Base-by-base conservation (phyloP, 108 stramenopile species). In the Asterionellopsis glacialis region DNA sequence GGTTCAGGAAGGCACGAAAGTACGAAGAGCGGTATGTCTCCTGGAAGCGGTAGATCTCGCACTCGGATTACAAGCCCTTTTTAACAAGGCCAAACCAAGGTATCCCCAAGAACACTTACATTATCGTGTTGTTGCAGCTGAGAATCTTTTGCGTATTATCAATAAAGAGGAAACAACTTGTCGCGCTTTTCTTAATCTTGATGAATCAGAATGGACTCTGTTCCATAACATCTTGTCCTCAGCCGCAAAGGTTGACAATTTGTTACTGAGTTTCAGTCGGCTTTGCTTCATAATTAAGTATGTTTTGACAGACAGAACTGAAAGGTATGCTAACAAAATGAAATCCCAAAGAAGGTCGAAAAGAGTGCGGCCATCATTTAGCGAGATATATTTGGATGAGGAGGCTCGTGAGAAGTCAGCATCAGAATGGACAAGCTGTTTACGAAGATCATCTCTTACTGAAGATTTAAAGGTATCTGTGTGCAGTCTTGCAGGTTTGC, bases 211-310 rank as follows among this genome's bases (percentile, higher is more conserved):
- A 52, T 19, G 27, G 2, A 41, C 33, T 33, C 33, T 33, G 7
- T 33, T 33, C 2, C 2, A 33, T 2, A 7, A 33, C 33, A 7
- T 33, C 2, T 33, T 33, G 33, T 33, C 33, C 33, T 33, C 33
- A 33, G 33, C 33, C 7, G 33, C 33, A 33, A 33, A 41, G 16
- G 68, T 65, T 40, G 25, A 58, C 0, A 15, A 58, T 38, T 55
- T 40, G 19, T 55, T 69, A 47, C 12, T 57, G 41, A 43, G 69
- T 45, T 74, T 63, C 57, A 74, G 73, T 53, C 63, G 72, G 44
- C 74, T 74, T 40, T 79, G 73, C 52, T 26, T 79, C 14, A 68
- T 67, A 42, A 55, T 79, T 53, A 65, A 66, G 42, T 73, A 79
- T 24, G 77, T 69, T 16, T 41, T 79, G 22, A 10, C 15, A 22